phyloP scores from a whole-genome alignment of 306 rosid genomes.

The Ormosia emarginata region DNA sequence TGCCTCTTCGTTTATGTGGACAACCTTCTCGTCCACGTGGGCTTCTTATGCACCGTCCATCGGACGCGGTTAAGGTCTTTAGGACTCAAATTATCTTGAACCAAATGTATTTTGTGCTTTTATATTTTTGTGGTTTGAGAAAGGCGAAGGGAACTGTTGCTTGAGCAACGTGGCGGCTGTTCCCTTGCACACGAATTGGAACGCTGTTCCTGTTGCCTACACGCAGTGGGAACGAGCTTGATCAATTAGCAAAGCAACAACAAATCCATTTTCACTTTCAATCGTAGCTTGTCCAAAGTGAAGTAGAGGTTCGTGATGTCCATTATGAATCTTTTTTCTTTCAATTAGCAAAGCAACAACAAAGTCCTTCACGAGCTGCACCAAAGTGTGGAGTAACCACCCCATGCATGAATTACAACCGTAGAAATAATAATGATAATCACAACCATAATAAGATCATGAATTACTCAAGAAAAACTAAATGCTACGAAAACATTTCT shows the following conservation, averaged over 20 bases:
- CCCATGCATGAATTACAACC: no score
- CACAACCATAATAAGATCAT: no score
- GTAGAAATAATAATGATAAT: no score
- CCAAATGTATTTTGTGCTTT: not conserved
- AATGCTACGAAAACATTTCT: no score
- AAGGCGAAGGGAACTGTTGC: slow-evolving; percentile 21
- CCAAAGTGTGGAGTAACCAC: no score
- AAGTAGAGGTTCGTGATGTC: not conserved
- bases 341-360: no score
- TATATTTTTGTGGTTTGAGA: slow-evolving; percentile 36
- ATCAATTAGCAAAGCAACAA: not conserved
- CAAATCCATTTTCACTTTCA: not conserved
- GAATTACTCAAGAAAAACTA: no score
- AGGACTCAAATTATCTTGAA: slow-evolving; percentile 49
- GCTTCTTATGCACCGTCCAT: slow-evolving; percentile 37
- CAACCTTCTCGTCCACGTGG: slow-evolving; percentile 35
- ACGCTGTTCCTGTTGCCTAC: slow-evolving; percentile 34
- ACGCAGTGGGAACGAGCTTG: slow-evolving; percentile 31
- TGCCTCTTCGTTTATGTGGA: slow-evolving; percentile 21
- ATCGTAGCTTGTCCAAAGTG: not conserved
- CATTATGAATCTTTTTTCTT: not conserved
- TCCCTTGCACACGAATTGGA: slow-evolving; percentile 46
- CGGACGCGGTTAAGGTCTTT: not conserved
- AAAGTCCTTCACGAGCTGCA: no score
- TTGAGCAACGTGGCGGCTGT: slow-evolving; percentile 46